phyloP scores from a whole-genome alignment of 140 eudicot species.

The Stevia rebaudiana region DNA sequence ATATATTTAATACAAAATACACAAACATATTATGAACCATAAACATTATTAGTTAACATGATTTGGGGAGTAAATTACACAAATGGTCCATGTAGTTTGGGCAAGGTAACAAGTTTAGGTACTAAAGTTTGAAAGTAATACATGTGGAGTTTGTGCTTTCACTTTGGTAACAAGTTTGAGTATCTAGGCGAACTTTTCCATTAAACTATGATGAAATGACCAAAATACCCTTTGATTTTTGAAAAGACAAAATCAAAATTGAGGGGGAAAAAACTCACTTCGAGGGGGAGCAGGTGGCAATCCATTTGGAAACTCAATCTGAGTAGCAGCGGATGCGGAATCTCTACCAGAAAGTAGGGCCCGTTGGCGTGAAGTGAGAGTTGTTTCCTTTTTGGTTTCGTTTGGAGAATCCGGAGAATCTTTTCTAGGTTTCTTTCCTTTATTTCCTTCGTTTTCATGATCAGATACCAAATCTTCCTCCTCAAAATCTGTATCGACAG shows the following conservation, averaged over 20 bases:
- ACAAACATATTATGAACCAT: conserved; percentile 2
- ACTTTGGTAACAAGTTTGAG: too few relatives aligned
- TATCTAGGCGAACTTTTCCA: too few relatives aligned
- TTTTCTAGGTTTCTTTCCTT: conserved; percentile 51
- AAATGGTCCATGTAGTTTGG: too few relatives aligned
- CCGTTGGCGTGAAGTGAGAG: conserved; percentile 82
- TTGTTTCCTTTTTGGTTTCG: conserved; percentile 63
- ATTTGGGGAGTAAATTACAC: too few relatives aligned
- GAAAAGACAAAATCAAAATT: too few relatives aligned
- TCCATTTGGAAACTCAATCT: conserved; percentile 89
- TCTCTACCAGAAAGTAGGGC: conserved; percentile 71
- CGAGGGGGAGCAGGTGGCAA: conserved; percentile 88
- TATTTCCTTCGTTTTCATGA: conserved; percentile 47
- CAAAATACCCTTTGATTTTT: too few relatives aligned
- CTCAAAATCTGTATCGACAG: conserved; percentile 56
- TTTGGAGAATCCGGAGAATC: conserved; percentile 57
- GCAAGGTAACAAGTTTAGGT: too few relatives aligned
- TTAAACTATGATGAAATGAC: too few relatives aligned
- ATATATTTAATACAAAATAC: conserved; percentile 3
- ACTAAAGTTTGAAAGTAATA: too few relatives aligned
- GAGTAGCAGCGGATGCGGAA: conserved; percentile 48
- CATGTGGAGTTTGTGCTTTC: too few relatives aligned
- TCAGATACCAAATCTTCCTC: conserved; percentile 60
- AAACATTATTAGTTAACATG: background rate
- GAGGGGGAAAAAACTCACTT: conserved; percentile 38